Percentiles rank a stretch among this genome's conserved stretches.
These are phyloP conservation scores for Phoma sp. DNA, from an alignment of 2,329 filamentous ascomycete species.

Conservation along the genomic window DNA sequence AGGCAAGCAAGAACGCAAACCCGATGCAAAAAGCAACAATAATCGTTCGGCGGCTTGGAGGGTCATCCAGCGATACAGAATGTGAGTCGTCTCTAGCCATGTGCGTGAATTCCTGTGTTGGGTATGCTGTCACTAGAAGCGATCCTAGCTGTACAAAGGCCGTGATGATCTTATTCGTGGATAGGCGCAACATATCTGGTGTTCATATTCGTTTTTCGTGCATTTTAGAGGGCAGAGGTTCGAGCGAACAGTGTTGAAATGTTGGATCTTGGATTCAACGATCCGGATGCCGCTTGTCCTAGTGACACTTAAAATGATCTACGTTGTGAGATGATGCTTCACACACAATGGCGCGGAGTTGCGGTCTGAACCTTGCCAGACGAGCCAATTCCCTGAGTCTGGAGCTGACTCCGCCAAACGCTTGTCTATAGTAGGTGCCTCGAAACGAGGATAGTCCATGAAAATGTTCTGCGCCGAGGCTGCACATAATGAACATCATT, in stretches of 20 bases:
- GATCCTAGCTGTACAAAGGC: not conserved
- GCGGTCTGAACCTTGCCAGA: not conserved
- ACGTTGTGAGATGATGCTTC: no score
- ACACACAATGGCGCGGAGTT: not conserved
- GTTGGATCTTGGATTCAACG: not conserved
- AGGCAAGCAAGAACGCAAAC: constrained; percentile 23
- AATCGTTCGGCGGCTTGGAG: constrained; percentile 11
- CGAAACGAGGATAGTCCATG: not conserved
- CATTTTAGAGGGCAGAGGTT: not conserved
- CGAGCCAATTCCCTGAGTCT: not conserved
- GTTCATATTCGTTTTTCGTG: not conserved
- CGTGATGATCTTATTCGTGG: not conserved
- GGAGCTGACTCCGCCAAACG: not conserved
- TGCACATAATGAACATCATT: not conserved
- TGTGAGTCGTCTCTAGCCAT: not conserved
- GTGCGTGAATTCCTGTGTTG: not conserved
- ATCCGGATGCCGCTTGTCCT: not conserved
- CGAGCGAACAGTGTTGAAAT: not conserved
- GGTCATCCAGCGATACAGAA: constrained; percentile 10
- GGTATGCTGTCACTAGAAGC: not conserved
- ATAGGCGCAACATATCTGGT: not conserved
- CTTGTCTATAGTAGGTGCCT: not conserved
- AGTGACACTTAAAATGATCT: not conserved
- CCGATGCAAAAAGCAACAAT: constrained; percentile 23
- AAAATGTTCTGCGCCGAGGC: not conserved